phyloP scores from a whole-genome alignment of 331 rosid genomes.

The Quercus tomentella region DNA sequence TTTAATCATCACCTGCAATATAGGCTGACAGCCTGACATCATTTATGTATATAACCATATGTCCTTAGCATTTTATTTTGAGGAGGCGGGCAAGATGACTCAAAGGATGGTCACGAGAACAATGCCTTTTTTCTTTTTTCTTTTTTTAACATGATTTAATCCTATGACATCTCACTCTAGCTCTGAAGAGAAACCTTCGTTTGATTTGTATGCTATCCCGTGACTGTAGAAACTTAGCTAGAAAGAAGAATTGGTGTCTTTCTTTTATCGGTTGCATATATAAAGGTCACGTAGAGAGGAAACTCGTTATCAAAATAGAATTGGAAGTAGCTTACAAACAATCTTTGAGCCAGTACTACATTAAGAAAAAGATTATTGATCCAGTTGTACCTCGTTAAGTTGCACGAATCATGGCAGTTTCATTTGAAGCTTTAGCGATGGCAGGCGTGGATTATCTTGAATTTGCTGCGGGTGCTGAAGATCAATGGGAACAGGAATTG shows the following conservation, averaged over 20 bases:
- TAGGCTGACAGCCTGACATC: neutral
- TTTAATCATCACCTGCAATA: neutral
- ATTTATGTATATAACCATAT: neutral
- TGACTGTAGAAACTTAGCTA: neutral
- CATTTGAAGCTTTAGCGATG: constrained; percentile 54
- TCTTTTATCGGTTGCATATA: neutral
- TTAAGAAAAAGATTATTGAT: neutral
- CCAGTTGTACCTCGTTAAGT: too few species aligned
- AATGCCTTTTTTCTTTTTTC: neutral
- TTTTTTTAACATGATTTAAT: too few species aligned
- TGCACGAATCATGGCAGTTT: constrained; percentile 24
- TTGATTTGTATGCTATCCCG: neutral
- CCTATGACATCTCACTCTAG: neutral
- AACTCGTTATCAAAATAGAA: neutral
- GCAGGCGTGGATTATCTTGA: constrained; percentile 33
- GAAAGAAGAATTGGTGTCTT: neutral
- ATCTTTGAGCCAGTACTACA: neutral
- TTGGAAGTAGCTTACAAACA: neutral
- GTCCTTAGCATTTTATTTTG: neutral
- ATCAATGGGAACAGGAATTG: constrained; percentile 36
- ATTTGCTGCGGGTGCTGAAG: constrained; percentile 26
- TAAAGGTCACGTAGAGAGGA: neutral
- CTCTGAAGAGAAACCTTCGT: neutral
- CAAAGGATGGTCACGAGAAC: constrained; percentile 10
- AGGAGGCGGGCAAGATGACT: neutral